Percentiles rank a stretch among this genome's conserved stretches.
Evolutionary conservation across 495 filamentous ascomycete genomes (phyloP).

Genomic region (Talaromyces stipitatus): DNA sequence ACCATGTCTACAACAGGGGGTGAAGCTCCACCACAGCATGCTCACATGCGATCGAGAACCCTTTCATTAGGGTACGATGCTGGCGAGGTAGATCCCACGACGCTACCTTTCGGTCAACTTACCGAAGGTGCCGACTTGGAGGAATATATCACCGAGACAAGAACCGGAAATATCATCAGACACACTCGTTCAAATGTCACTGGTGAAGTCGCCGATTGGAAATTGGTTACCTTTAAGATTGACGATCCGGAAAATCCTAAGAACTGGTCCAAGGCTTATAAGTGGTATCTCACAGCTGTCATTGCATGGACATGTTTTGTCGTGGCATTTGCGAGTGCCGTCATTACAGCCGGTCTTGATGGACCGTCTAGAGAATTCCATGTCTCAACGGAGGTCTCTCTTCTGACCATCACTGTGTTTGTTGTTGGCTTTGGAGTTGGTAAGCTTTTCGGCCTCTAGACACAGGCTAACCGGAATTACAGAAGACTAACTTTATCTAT

Average conservation of each 20-base stretch:
- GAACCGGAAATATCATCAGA: conserved; percentile 51
- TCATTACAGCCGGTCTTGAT: conserved; percentile 59
- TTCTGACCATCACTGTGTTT: conserved; percentile 64
- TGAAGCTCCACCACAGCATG: background rate
- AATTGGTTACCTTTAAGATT: conserved; percentile 64
- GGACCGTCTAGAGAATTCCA: conserved; percentile 52
- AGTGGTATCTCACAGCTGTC: conserved; percentile 62
- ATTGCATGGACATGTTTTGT: conserved; percentile 56
- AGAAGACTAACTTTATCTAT: background rate
- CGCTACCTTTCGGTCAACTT: conserved; percentile 58
- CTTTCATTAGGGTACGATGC: conserved; percentile 16
- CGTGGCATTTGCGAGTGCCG: conserved; percentile 54
- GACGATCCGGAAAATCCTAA: conserved; percentile 53
- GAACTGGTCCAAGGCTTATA: conserved; percentile 49
- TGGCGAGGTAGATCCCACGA: conserved; percentile 19
- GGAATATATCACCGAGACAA: conserved; percentile 58
- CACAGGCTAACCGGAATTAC: background rate
- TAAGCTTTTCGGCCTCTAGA: conserved; percentile 16
- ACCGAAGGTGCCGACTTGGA: conserved; percentile 50
- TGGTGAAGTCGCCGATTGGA: conserved; percentile 50
- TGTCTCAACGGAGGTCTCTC: conserved; percentile 57
- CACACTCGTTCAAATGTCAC: conserved; percentile 41
- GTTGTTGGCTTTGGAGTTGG: conserved; percentile 75
- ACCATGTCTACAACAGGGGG: background rate
- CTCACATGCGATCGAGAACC: conserved; percentile 9